A percentile compares a stretch with the other conserved stretches of the same genome.
Evolutionary conservation across 2,329 filamentous ascomycete genomes (phyloP).

Genomic region (Talaromyces sp.): DNA sequence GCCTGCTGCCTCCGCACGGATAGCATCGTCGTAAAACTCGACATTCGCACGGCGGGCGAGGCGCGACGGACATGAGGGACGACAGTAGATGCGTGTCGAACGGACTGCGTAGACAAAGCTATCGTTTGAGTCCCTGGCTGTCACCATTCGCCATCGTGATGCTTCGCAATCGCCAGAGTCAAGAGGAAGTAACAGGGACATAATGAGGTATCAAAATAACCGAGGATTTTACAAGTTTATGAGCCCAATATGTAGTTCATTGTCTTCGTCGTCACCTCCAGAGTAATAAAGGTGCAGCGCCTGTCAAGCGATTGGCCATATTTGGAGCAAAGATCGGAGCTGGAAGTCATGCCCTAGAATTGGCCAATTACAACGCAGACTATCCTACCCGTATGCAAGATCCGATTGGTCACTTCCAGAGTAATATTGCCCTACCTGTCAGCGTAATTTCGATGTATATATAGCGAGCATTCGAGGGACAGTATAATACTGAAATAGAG

Average conservation of each 20-base stretch:
- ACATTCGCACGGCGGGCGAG: conserved; percentile 57
- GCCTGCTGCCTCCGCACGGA: conserved; percentile 49
- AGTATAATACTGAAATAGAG: not conserved
- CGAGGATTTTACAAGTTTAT: not conserved
- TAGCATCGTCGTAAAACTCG: conserved; percentile 49
- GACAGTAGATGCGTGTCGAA: conserved; percentile 56
- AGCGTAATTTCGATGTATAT: not conserved
- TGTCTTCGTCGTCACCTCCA: not conserved
- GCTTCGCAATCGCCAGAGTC: conserved; percentile 19
- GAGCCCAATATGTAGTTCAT: not conserved
- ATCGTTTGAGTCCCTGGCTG: conserved; percentile 27
- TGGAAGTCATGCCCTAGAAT: not conserved
- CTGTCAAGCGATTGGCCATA: not conserved
- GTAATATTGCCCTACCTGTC: not conserved
- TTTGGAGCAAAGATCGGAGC: not conserved
- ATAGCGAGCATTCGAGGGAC: not conserved
- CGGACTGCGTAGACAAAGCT: conserved; percentile 57
- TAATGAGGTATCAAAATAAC: not conserved
- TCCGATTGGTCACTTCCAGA: not conserved
- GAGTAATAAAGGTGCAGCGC: not conserved
- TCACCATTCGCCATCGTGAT: conserved; percentile 41
- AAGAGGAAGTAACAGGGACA: not conserved
- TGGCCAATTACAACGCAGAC: not conserved
- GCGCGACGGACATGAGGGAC: conserved; percentile 55
- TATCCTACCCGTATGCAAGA: not conserved